Evolutionary conservation across 768 basidiomycete species (phyloP), one percentile per base, ranked within the genome.

Genomic region (Rhodotorula diobovata): DNA sequence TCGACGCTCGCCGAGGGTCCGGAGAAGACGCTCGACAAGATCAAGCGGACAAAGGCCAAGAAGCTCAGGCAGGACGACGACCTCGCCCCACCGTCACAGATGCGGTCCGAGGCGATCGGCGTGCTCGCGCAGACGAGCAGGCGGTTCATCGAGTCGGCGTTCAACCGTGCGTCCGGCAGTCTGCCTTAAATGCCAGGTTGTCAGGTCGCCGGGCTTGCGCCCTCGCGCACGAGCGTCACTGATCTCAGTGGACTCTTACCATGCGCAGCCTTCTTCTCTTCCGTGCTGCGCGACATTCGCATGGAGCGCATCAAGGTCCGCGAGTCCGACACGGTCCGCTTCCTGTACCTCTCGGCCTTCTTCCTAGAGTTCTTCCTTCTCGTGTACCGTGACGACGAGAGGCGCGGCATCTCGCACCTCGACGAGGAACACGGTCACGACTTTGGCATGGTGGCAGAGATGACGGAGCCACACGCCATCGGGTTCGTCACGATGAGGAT

Each of bases 311-410:
- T 89, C 64, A 93, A 94, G 81, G 87, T 99, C 72, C 88, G 89
- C n/a, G 93, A 96, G 78, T 91, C 93, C 76, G 96, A 98, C 79
- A 89, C 94, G 77, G 85, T 94, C 66, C 88, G 96, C 14, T 83
- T 96, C 35, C 84, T 98, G 53, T 91, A 86, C 79, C 85, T 96
- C 53, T 86, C 89, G 10, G 89, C 91, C 68, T 98, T 95, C 89
- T 89, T 95, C 78, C 85, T 96, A 48, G 89, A 93, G 71, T 95
- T 91, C 83, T 94, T 98, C 81, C 84, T 94, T 41, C 76, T 63
- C 25, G 46, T 76, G 23, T 81, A 82, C 60, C 50, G 41, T 43
- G 88, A 90, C 76, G 88, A 89, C 30, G 58, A 66, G 60, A 21
- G 11, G 39, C 50, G 71, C 25, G 78, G 72, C 11, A 68, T 72